Conservation (phyloP, 2,329 filamentous ascomycete genomes). For the Fusarium sp. region DNA sequence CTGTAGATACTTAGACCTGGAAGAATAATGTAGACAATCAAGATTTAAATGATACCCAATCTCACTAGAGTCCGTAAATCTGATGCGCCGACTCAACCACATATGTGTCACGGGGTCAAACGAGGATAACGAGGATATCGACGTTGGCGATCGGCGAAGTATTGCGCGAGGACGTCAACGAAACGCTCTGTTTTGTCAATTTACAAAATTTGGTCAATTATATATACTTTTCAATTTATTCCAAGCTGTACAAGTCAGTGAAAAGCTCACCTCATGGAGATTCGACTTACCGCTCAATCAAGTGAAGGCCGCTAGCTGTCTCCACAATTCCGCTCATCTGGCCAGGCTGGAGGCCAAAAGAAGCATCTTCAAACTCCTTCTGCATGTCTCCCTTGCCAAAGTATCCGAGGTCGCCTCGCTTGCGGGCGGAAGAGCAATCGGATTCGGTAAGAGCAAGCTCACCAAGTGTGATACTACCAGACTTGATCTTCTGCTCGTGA, state of each 20-base stretch:
- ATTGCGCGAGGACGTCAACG: conserved; percentile 7
- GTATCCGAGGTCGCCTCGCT: conserved; percentile 93
- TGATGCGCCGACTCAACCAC: background rate
- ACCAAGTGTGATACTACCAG: conserved; percentile 76
- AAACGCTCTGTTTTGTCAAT: conserved; percentile 36
- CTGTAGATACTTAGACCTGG: conserved; percentile 30
- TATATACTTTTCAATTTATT: conserved; percentile 33
- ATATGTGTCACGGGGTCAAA: conserved; percentile 16
- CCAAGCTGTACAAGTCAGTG: conserved; percentile 28
- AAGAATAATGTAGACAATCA: conserved; percentile 9
- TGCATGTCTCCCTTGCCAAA: conserved; percentile 98
- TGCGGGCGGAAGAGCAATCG: conserved; percentile 95
- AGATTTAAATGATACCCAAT: conserved; percentile 1
- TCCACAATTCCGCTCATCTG: conserved; percentile 90
- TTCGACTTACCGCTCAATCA: conserved; percentile 87
- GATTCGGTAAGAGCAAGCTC: conserved; percentile 90
- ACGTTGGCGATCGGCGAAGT: background rate
- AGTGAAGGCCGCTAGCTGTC: conserved; percentile 92
- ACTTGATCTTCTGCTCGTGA: conserved; percentile 81
- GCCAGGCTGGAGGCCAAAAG: conserved; percentile 88
- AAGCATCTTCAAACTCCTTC: conserved; percentile 96
- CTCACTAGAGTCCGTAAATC: background rate
- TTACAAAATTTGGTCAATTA: conserved; percentile 27
- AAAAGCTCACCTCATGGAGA: background rate
- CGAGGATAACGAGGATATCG: background rate